These are phyloP conservation scores for Dryas octopetala DNA, from an alignment of 306 rosid species.

Conservation along the genomic window DNA sequence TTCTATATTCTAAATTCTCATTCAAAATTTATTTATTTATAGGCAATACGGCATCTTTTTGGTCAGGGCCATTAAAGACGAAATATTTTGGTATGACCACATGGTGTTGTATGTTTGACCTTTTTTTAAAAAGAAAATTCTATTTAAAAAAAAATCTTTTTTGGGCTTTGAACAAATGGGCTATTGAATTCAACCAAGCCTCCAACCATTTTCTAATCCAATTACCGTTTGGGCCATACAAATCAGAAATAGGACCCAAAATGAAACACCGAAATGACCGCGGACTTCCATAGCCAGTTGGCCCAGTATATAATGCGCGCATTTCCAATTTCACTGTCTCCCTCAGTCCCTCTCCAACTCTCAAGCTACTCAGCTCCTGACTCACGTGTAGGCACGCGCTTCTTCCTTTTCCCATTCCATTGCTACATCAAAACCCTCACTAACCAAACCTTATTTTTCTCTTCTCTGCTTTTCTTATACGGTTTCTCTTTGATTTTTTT, in stretches of 20 bases:
- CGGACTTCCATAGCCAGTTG: too few species aligned
- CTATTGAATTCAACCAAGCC: neutral
- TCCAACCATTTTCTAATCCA: neutral
- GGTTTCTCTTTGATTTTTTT: neutral
- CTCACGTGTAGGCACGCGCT: neutral
- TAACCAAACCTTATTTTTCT: neutral
- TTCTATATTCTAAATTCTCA: too few species aligned
- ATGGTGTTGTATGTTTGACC: too few species aligned
- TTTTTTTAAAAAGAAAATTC: too few species aligned
- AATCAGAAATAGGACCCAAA: neutral
- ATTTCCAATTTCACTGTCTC: neutral
- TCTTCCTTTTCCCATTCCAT: neutral
- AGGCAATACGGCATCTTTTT: too few species aligned
- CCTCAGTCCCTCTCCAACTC: neutral
- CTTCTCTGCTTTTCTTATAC: neutral
- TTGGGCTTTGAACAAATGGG: neutral
- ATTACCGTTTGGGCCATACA: neutral
- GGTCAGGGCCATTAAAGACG: too few species aligned
- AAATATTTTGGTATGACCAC: too few species aligned
- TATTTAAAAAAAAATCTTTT: neutral
- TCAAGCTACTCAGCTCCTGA: too few species aligned
- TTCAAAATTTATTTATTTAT: too few species aligned
- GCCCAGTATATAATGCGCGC: neutral
- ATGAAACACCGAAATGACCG: neutral
- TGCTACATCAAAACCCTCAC: too few species aligned